phyloP scores from a whole-genome alignment of 2,329 filamentous ascomycete genomes.

The Arthrinium puccinioides region DNA sequence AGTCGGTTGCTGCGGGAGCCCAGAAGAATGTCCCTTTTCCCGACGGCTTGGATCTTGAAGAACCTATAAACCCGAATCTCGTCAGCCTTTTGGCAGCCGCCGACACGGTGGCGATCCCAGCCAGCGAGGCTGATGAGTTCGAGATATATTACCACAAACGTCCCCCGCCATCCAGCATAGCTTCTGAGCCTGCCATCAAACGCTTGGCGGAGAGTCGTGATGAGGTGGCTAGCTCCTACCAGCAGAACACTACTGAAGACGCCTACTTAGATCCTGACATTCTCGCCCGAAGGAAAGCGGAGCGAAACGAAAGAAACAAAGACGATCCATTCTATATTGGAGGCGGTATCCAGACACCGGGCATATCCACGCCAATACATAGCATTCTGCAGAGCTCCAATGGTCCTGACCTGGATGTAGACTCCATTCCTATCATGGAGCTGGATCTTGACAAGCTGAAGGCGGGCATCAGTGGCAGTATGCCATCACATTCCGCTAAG shows the following conservation, averaged over 20 bases:
- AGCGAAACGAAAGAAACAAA: conserved; percentile 73
- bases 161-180: conserved; percentile 41
- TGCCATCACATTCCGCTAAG: conserved; percentile 15
- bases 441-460: conserved; percentile 62
- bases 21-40: conserved; percentile 82
- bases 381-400: conserved; percentile 67
- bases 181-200: conserved; percentile 49
- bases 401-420: conserved; percentile 76
- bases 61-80: conserved; percentile 73
- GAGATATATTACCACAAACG: conserved; percentile 57
- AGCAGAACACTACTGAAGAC: conserved; percentile 52
- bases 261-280: conserved; percentile 67
- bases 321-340: conserved; percentile 95
- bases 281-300: conserved; percentile 64
- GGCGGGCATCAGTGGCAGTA: conserved; percentile 20
- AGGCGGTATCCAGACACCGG: conserved; percentile 43
- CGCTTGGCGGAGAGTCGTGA: conserved; percentile 39
- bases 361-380: conserved; percentile 69
- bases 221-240: conserved; percentile 46
- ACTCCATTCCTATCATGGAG: conserved; percentile 93
- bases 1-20: conserved; percentile 78
- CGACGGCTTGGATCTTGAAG: conserved; percentile 67
- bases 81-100: conserved; percentile 56
- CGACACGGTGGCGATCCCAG: conserved; percentile 39
- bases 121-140: conserved; percentile 58